Percentiles rank a stretch among this genome's conserved stretches.
phyloP scores from a whole-genome alignment of 352 stramenopile species.

The Albugo candida region DNA sequence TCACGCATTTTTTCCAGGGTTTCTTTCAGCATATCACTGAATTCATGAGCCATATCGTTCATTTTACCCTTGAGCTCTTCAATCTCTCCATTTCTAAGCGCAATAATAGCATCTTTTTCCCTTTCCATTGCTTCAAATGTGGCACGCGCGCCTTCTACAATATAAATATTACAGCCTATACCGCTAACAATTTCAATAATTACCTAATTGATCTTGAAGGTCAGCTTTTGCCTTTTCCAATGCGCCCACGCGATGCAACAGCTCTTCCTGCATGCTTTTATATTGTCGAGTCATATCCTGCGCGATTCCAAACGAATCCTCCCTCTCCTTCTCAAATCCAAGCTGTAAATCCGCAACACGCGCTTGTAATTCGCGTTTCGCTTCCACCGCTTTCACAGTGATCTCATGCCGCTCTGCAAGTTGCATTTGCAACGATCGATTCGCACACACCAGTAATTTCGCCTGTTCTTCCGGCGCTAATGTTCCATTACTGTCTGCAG shows the following conservation, averaged over 20 bases:
- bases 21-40: constrained; percentile 88
- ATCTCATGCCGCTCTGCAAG: constrained; percentile 76
- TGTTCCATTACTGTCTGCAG: constrained; percentile 35
- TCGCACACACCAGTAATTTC: constrained; percentile 67
- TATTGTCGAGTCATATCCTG: constrained; percentile 93
- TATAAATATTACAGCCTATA: not conserved
- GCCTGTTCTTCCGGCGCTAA: constrained; percentile 64
- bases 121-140: constrained; percentile 80
- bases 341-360: constrained; percentile 61
- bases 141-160: constrained; percentile 60
- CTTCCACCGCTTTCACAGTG: constrained; percentile 66
- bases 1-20: constrained; percentile 89
- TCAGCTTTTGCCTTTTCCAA: constrained; percentile 86
- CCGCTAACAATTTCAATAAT: not conserved
- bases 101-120: constrained; percentile 82
- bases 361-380: constrained; percentile 73
- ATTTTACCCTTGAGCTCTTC: constrained; percentile 82
- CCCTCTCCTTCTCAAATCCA: constrained; percentile 73
- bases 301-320: constrained; percentile 84
- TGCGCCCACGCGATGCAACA: constrained; percentile 70
- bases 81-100: constrained; percentile 79
- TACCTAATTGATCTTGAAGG: constrained; percentile 81
- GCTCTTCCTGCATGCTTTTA: constrained; percentile 91
- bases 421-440: constrained; percentile 77
- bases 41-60: constrained; percentile 89